These are phyloP conservation scores for Plectosphaerella cucumerina DNA, from an alignment of 2,329 filamentous ascomycete genomes.

Conservation along the genomic window DNA sequence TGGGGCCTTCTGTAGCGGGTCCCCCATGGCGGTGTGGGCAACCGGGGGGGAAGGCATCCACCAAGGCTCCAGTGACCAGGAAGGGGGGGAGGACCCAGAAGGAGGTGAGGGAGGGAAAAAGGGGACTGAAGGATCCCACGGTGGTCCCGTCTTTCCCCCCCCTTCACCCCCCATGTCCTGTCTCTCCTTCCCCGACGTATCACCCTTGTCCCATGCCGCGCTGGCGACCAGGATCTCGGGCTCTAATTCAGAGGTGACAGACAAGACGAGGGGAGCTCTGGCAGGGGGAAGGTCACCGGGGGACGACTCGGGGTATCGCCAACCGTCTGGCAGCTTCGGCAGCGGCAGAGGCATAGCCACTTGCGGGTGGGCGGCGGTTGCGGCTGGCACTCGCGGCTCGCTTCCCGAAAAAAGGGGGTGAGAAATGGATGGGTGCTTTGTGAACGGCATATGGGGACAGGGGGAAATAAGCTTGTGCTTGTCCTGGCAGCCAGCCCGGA, in stretches of 20 bases:
- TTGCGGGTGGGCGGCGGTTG: not conserved
- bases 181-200: slow-evolving; percentile 11
- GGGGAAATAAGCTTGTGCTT: too few relatives aligned
- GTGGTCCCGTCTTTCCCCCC: not conserved
- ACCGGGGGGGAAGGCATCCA: not conserved
- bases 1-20: not conserved
- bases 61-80: too few relatives aligned
- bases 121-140: not conserved
- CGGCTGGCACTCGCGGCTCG: not conserved
- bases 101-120: too few relatives aligned
- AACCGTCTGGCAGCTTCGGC: not conserved
- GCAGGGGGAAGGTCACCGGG: slow-evolving; percentile 1
- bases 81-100: not conserved
- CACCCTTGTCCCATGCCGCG: slow-evolving; percentile 11
- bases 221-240: slow-evolving; percentile 12
- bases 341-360: not conserved
- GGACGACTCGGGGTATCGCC: too few relatives aligned
- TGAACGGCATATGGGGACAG: too few relatives aligned
- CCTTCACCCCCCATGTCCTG: not conserved
- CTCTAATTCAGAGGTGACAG: slow-evolving; percentile 1
- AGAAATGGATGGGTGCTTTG: not conserved
- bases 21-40: not conserved
- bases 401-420: not conserved
- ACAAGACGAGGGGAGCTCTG: slow-evolving; percentile 1
- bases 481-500: too few relatives aligned